A percentile compares a stretch with the other conserved stretches of the same genome.
These are phyloP conservation scores for Capsicum rhomboideum DNA, from an alignment of 257 asterid species.

Conservation along the genomic window DNA sequence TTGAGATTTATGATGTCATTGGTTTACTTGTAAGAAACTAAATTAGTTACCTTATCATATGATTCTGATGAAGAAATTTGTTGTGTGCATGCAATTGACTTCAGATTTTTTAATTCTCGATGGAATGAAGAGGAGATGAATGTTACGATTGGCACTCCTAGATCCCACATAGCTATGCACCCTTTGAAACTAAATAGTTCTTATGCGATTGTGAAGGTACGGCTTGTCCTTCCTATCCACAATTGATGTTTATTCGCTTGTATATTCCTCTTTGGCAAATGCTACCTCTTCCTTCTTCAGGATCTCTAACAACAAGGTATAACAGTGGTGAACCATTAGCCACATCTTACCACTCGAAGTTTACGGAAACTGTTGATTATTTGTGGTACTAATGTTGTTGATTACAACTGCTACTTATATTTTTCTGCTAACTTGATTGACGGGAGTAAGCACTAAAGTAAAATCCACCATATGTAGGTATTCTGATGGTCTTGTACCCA, in stretches of 20 bases:
- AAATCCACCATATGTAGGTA: conserved; percentile 12
- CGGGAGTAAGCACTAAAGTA: background rate
- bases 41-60: background rate
- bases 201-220: too few relatives aligned
- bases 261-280: background rate
- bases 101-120: conserved; percentile 24
- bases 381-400: conserved; percentile 16
- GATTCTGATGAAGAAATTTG: background rate
- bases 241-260: background rate
- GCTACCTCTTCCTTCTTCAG: conserved; percentile 10
- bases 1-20: background rate
- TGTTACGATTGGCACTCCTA: conserved; percentile 15
- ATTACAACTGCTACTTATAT: background rate
- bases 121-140: conserved; percentile 33
- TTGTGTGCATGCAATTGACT: background rate
- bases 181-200: conserved; percentile 27
- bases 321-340: conserved; percentile 27
- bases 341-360: conserved; percentile 36
- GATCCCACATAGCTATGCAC: conserved; percentile 12
- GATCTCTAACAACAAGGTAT: conserved; percentile 20
- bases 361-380: conserved; percentile 37
- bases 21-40: background rate
- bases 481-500: conserved; percentile 24
- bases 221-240: background rate
- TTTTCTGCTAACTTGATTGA: background rate